These are phyloP conservation scores for Fusarium neocosmosporiellum DNA, from an alignment of 2,329 filamentous ascomycete genomes.

Conservation along the genomic window DNA sequence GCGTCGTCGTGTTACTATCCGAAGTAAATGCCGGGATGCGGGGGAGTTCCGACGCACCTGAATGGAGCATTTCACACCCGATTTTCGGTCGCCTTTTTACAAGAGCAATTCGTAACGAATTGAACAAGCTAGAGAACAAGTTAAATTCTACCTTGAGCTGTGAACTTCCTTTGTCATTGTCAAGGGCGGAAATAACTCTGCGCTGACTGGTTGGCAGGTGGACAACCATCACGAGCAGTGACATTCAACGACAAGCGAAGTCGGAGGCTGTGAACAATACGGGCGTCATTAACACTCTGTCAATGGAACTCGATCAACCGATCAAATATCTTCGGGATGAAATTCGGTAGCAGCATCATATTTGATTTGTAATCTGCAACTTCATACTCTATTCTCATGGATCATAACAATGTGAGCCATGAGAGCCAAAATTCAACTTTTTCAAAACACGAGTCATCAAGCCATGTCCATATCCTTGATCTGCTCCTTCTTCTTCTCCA, in stretches of 20 bases:
- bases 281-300: not conserved
- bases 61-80: slow-evolving; percentile 11
- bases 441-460: not conserved
- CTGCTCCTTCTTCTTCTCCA: slow-evolving; percentile 31
- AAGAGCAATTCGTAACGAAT: not conserved
- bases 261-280: not conserved
- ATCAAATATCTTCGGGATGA: not conserved
- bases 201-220: not conserved
- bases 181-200: not conserved
- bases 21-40: slow-evolving; percentile 37
- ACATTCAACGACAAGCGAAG: not conserved
- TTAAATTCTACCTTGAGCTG: not conserved
- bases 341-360: not conserved
- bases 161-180: not conserved
- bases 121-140: not conserved
- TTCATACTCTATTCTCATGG: not conserved
- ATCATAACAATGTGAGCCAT: not conserved
- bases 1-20: slow-evolving; percentile 6
- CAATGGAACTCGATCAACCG: not conserved
- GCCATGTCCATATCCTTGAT: slow-evolving; percentile 31
- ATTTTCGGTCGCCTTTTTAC: not conserved
- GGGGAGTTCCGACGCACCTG: slow-evolving; percentile 23
- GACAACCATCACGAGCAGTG: not conserved
- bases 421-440: not conserved
- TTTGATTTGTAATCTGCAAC: not conserved